A percentile compares a stretch with the other conserved stretches of the same genome.
Evolutionary conservation across 306 rosid species (phyloP).

Genomic region (Trifolium pratense): DNA sequence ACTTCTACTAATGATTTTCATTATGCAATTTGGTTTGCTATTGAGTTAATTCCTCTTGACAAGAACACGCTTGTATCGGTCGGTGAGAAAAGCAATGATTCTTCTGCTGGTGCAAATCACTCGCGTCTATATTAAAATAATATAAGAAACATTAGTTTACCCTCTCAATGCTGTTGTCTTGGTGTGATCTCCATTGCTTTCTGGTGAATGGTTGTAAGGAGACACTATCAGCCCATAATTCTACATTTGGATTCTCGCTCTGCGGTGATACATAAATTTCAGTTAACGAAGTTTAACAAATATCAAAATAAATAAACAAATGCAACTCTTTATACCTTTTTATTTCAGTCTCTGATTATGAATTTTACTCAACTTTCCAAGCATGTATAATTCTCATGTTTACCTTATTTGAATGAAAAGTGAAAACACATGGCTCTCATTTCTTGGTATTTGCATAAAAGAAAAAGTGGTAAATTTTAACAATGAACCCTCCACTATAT

Average conservation of each 20-base stretch:
- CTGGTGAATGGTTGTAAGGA: slow-evolving; percentile 72
- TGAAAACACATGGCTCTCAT: too few species aligned
- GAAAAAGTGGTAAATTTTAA: too few species aligned
- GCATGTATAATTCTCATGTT: too few species aligned
- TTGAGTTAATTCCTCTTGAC: background rate
- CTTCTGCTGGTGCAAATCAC: background rate
- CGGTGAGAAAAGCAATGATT: background rate
- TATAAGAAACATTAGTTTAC: slow-evolving; percentile 36
- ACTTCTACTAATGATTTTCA: slow-evolving; percentile 6
- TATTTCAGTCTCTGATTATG: too few species aligned
- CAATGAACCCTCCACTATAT: too few species aligned
- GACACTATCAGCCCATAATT: slow-evolving; percentile 68
- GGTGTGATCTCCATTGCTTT: slow-evolving; percentile 72
- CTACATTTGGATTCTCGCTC: slow-evolving; percentile 55
- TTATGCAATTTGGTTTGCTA: background rate
- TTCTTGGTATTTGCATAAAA: too few species aligned
- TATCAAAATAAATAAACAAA: slow-evolving; percentile 1
- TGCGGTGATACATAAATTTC: slow-evolving; percentile 34
- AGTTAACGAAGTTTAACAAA: background rate
- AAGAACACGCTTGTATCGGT: background rate
- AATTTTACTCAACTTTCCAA: too few species aligned
- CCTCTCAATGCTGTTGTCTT: slow-evolving; percentile 59
- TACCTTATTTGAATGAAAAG: too few species aligned
- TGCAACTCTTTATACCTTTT: too few species aligned
- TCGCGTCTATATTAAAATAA: background rate